Conservation (phyloP, 164 flowering plant genomes). For the Houttuynia cordata region DNA sequence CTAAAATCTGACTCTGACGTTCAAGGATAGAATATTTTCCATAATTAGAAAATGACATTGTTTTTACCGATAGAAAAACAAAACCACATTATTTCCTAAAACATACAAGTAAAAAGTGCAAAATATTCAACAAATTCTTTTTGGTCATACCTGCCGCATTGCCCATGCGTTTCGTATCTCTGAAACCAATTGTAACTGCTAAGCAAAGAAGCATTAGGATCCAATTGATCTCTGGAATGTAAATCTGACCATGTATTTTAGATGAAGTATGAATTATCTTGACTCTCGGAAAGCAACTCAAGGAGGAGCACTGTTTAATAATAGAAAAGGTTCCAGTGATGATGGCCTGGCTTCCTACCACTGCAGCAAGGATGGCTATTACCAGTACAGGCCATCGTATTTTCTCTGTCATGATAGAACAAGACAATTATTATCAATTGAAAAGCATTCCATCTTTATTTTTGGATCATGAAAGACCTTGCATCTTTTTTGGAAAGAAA, state of each 20-base stretch:
- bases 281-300: conserved; percentile 83
- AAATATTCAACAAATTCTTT: too few species aligned
- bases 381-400: conserved; percentile 74
- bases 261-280: conserved; percentile 83
- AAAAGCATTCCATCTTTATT: too few species aligned
- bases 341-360: conserved; percentile 90
- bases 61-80: too few species aligned
- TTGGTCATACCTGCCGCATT: conserved; percentile 68
- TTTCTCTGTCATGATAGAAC: conserved; percentile 28
- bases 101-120: too few species aligned
- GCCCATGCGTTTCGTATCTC: conserved; percentile 73
- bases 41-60: too few species aligned
- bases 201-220: conserved; percentile 64
- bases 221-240: conserved; percentile 91
- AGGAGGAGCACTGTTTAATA: conserved; percentile 79
- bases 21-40: background rate
- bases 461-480: too few species aligned
- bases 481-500: background rate
- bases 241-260: conserved; percentile 76
- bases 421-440: background rate
- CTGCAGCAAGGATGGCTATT: conserved; percentile 86
- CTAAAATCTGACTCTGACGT: background rate
- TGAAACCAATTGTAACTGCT: conserved; percentile 70
- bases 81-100: too few species aligned
- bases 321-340: conserved; percentile 96